phyloP scores from a whole-genome alignment of 345 rosid genomes.

The Sonneratia caseolaris region DNA sequence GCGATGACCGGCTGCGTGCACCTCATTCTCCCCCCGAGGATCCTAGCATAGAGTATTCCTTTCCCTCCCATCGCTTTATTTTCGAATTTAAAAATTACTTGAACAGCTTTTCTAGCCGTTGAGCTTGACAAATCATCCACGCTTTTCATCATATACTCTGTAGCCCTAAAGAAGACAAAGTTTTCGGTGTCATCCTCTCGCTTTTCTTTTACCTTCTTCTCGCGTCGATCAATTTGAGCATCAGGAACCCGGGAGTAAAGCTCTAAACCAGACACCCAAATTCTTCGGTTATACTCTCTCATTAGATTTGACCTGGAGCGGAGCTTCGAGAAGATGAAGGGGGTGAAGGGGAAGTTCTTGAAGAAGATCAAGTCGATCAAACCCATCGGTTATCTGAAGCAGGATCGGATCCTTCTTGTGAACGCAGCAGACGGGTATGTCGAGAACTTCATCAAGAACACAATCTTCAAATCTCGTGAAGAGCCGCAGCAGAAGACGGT shows the following conservation, averaged over 20 bases:
- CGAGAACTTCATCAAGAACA: constrained; percentile 22
- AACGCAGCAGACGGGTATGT: constrained; percentile 50
- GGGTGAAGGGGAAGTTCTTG: constrained; percentile 59
- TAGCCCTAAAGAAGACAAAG: neutral
- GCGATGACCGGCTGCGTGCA: neutral
- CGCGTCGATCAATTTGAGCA: neutral
- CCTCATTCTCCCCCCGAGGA: neutral
- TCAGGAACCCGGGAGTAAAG: neutral
- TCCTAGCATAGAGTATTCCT: constrained; percentile 2
- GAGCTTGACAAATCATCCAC: constrained; percentile 14
- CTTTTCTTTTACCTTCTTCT: neutral
- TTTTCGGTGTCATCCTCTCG: neutral
- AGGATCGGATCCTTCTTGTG: constrained; percentile 50
- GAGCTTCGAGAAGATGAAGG: constrained; percentile 38
- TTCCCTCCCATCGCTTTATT: constrained; percentile 6
- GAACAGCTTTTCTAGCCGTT: constrained; percentile 65
- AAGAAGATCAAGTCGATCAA: constrained; percentile 51
- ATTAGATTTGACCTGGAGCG: neutral
- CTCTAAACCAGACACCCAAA: neutral
- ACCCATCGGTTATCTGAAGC: constrained; percentile 56
- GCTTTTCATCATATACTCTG: constrained; percentile 7
- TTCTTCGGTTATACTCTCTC: neutral
- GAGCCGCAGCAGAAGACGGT: constrained; percentile 17
- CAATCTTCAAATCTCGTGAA: constrained; percentile 23
- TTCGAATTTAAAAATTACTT: constrained; percentile 15